Evolutionary conservation across 2,329 filamentous ascomycete genomes (phyloP).

Genomic region (Monilinia polystroma): DNA sequence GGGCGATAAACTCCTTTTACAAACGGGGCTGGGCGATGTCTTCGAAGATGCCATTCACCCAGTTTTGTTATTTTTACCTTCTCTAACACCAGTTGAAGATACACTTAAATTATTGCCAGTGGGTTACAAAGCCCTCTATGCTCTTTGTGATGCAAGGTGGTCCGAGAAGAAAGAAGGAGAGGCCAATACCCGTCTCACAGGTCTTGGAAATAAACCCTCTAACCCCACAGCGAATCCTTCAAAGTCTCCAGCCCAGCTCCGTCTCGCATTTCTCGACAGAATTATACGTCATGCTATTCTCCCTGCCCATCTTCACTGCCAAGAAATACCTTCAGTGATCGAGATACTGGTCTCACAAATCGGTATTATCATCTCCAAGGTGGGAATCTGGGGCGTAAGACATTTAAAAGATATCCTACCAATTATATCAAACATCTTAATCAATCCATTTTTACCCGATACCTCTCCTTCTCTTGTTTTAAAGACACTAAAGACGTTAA

Average conservation of each 20-base stretch:
- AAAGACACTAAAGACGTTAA: constrained; percentile 50
- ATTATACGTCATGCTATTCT: constrained; percentile 57
- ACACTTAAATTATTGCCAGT: constrained; percentile 61
- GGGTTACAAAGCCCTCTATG: constrained; percentile 66
- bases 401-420: constrained; percentile 59
- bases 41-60: constrained; percentile 70
- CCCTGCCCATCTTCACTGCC: constrained; percentile 55
- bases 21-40: constrained; percentile 64
- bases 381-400: constrained; percentile 64
- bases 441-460: constrained; percentile 64
- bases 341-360: constrained; percentile 55
- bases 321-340: constrained; percentile 57
- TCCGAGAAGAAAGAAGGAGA: constrained; percentile 20
- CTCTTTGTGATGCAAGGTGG: constrained; percentile 46
- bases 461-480: constrained; percentile 52
- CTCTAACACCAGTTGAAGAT: constrained; percentile 70
- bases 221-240: neutral
- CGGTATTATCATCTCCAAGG: constrained; percentile 49
- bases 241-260: constrained; percentile 25
- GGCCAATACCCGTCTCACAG: constrained; percentile 23
- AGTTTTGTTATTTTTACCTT: constrained; percentile 73
- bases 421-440: constrained; percentile 58
- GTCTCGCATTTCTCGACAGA: constrained; percentile 50
- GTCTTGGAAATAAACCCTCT: neutral
- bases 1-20: constrained; percentile 52